Evolutionary conservation across 164 flowering plant genomes (phyloP).

Genomic region (Cinnamomum micranthum): DNA sequence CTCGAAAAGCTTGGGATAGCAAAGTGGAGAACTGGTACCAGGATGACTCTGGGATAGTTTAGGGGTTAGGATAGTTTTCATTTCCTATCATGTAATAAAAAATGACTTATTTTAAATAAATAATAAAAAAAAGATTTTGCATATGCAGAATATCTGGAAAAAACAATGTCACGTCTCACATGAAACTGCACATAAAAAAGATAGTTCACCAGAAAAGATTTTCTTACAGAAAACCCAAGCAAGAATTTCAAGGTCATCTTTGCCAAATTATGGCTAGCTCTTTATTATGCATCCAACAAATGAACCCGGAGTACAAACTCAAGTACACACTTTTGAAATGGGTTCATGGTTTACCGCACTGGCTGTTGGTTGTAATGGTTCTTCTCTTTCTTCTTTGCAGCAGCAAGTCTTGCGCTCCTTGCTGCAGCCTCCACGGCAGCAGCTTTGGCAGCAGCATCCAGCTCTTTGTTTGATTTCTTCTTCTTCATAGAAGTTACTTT

Average conservation of each 20-base stretch:
- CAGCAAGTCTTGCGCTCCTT: conserved; percentile 83
- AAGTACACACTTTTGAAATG: conserved; percentile 3
- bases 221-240: conserved; percentile 1
- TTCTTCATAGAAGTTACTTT: conserved; percentile 69
- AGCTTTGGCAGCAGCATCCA: conserved; percentile 81
- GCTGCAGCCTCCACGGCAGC: conserved; percentile 82
- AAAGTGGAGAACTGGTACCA: too few relatives aligned
- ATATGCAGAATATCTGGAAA: neutral
- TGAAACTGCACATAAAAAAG: neutral
- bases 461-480: conserved; percentile 75
- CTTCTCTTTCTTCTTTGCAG: conserved; percentile 96
- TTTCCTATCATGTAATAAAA: too few relatives aligned
- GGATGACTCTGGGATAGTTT: too few relatives aligned
- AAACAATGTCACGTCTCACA: conserved; percentile 7
- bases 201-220: conserved; percentile 4
- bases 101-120: too few relatives aligned
- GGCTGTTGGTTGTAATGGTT: conserved; percentile 80
- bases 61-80: too few relatives aligned
- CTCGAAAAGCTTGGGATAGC: too few relatives aligned
- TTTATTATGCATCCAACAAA: conserved; percentile 14
- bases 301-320: conserved; percentile 9
- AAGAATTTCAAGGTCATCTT: conserved; percentile 8
- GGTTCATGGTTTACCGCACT: conserved; percentile 26
- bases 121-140: neutral
- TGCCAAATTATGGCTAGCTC: conserved; percentile 7